Conservation (phyloP, 352 stramenopile species). For the Globisporangium cystogenes region DNA sequence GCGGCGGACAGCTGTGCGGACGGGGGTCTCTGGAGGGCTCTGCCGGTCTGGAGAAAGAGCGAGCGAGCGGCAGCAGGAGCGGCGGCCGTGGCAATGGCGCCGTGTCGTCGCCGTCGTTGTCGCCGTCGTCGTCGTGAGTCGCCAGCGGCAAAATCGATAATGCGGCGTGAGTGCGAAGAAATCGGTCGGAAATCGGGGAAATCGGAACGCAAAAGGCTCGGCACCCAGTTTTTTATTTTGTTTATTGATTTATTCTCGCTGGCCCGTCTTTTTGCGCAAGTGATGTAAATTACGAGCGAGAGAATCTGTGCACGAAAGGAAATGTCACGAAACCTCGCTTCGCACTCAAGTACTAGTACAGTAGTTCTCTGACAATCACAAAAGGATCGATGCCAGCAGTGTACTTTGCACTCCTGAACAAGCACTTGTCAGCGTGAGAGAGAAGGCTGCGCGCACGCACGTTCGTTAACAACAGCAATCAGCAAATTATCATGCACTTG, state of each 20-base stretch:
- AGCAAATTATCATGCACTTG: too few relatives aligned
- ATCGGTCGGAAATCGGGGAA: too few relatives aligned
- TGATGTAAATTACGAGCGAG: not conserved
- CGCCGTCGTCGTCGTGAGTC: not conserved
- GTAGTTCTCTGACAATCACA: too few relatives aligned
- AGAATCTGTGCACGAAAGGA: not conserved
- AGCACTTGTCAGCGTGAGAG: too few relatives aligned
- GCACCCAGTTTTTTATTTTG: not conserved
- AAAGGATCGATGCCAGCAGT: too few relatives aligned
- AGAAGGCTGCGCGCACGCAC: too few relatives aligned
- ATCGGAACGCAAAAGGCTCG: not conserved
- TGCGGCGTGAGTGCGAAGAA: slow-evolving; percentile 1
- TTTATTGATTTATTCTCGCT: not conserved
- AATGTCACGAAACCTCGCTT: too few relatives aligned
- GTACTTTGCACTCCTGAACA: too few relatives aligned
- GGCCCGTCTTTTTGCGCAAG: not conserved
- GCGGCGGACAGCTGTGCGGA: not conserved
- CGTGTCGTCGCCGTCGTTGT: not conserved
- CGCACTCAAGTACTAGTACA: too few relatives aligned
- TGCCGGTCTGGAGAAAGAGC: too few relatives aligned
- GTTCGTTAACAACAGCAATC: too few relatives aligned
- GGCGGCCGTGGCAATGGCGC: too few relatives aligned
- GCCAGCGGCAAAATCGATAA: slow-evolving; percentile 6
- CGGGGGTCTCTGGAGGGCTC: not conserved
- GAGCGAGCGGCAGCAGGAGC: not conserved